phyloP scores from a whole-genome alignment of 192 early-diverging fungal species.

The Physocladia obscura region DNA sequence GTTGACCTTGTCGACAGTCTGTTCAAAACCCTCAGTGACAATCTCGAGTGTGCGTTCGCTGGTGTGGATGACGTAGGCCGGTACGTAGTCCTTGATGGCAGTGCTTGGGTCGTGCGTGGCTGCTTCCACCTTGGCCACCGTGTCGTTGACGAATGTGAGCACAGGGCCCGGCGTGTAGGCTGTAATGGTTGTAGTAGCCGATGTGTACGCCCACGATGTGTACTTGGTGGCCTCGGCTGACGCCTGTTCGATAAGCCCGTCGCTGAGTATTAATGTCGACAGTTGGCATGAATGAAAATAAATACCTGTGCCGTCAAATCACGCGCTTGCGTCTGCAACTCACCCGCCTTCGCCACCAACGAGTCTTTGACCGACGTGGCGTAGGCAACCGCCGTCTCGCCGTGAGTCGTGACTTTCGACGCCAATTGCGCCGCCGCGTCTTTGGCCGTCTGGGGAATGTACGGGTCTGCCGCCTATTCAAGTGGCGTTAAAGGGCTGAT shows the following conservation, averaged over 20 bases:
- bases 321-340: not conserved
- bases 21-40: constrained; percentile 33
- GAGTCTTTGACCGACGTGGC: constrained; percentile 17
- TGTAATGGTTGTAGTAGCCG: constrained; percentile 53
- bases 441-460: constrained; percentile 48
- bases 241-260: too few species aligned
- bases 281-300: too few species aligned
- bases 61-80: constrained; percentile 46
- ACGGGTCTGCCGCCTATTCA: constrained; percentile 40
- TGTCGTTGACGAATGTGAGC: constrained; percentile 36
- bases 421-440: constrained; percentile 19
- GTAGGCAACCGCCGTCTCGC: not conserved
- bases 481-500: too few species aligned
- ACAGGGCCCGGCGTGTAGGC: constrained; percentile 52
- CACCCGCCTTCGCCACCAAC: not conserved
- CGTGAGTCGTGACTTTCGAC: constrained; percentile 1
- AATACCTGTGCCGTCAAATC: not conserved
- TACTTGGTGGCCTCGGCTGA: constrained; percentile 27
- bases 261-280: too few species aligned
- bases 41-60: constrained; percentile 53
- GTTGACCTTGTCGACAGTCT: constrained; percentile 29
- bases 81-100: constrained; percentile 45
- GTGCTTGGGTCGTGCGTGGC: constrained; percentile 40
- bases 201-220: constrained; percentile 38
- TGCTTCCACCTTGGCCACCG: constrained; percentile 36